phyloP scores from a whole-genome alignment of 2,329 filamentous ascomycete genomes.

The Fusarium proliferatum region DNA sequence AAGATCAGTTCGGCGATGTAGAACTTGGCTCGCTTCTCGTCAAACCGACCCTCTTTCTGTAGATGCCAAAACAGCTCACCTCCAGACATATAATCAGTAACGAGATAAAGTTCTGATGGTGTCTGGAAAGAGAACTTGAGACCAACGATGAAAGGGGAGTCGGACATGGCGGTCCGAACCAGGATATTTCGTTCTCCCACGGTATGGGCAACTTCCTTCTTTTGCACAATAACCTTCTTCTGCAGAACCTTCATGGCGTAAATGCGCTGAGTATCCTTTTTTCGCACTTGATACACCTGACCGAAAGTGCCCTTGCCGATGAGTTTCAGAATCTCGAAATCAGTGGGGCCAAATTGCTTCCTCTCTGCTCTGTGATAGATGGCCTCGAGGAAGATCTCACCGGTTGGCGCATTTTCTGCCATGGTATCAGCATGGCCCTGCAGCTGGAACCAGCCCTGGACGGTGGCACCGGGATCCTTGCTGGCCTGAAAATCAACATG shows the following conservation, averaged over 20 bases:
- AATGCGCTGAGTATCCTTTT: conserved; percentile 94
- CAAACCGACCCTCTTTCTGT: conserved; percentile 95
- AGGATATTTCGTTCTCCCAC: conserved; percentile 97
- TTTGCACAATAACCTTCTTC: conserved; percentile 99
- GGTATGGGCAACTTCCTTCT: conserved; percentile 98
- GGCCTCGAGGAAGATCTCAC: conserved; percentile 90
- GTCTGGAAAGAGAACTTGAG: conserved; percentile 99
- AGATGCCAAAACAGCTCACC: conserved; percentile 99
- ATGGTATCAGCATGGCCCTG: conserved; percentile 78
- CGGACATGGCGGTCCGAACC: conserved; percentile 92
- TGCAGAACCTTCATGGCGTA: conserved; percentile 99
- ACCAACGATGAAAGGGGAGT: conserved; percentile 97
- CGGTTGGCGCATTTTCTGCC: conserved; percentile 79
- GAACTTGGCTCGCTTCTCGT: conserved; percentile 95
- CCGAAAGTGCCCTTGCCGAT: conserved; percentile 99
- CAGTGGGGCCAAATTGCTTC: conserved; percentile 91
- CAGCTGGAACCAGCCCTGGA: conserved; percentile 88
- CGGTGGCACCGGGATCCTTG: conserved; percentile 73
- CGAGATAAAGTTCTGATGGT: conserved; percentile 94
- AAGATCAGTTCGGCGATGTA: conserved; percentile 98
- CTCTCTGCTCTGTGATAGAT: conserved; percentile 88
- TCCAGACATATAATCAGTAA: conserved; percentile 99
- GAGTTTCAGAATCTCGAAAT: conserved; percentile 95
- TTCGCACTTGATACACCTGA: conserved; percentile 97
- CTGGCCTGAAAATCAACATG: conserved; percentile 83